A percentile compares a stretch with the other conserved stretches of the same genome.
Conservation (phyloP, 2,329 filamentous ascomycete genomes). For the Pseudocercospora musae region DNA sequence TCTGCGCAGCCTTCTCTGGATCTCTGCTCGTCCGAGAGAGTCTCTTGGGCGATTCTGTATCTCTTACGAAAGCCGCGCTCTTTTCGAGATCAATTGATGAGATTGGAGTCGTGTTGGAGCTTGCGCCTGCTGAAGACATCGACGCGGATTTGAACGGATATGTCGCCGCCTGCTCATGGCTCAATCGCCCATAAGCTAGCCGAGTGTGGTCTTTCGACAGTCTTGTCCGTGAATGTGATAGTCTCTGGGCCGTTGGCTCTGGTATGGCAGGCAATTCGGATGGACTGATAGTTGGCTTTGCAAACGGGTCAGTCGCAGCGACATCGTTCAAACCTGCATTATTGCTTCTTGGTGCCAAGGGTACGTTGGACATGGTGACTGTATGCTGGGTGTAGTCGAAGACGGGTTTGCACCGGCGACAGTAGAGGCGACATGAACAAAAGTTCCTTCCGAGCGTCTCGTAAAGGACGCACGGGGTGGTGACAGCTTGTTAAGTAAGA, state of each 20-base stretch:
- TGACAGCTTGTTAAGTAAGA: conserved; percentile 14
- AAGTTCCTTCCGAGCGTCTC: conserved; percentile 1
- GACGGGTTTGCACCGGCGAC: conserved; percentile 1
- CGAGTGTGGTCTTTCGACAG: not conserved
- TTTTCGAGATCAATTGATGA: conserved; percentile 35
- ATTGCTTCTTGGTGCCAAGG: conserved; percentile 24
- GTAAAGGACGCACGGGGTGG: conserved; percentile 10
- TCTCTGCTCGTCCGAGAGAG: conserved; percentile 18
- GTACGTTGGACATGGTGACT: conserved; percentile 18
- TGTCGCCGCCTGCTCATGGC: conserved; percentile 15
- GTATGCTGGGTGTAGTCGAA: conserved; percentile 6
- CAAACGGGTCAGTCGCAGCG: conserved; percentile 14
- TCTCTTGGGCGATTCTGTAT: conserved; percentile 15
- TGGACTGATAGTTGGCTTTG: conserved; percentile 15
- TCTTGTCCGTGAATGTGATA: not conserved
- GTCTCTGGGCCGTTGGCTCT: conserved; percentile 19
- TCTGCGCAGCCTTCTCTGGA: conserved; percentile 27
- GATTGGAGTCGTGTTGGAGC: conserved; percentile 25
- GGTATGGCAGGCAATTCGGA: conserved; percentile 18
- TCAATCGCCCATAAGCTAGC: conserved; percentile 7
- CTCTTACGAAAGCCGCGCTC: conserved; percentile 13
- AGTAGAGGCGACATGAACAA: conserved; percentile 13
- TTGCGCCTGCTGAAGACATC: conserved; percentile 29
- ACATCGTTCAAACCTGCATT: conserved; percentile 9
- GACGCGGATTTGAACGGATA: conserved; percentile 28